A percentile compares a stretch with the other conserved stretches of the same genome.
phyloP scores from a whole-genome alignment of 139 green algal genomes.

The Auxenochlorella protothecoides region DNA sequence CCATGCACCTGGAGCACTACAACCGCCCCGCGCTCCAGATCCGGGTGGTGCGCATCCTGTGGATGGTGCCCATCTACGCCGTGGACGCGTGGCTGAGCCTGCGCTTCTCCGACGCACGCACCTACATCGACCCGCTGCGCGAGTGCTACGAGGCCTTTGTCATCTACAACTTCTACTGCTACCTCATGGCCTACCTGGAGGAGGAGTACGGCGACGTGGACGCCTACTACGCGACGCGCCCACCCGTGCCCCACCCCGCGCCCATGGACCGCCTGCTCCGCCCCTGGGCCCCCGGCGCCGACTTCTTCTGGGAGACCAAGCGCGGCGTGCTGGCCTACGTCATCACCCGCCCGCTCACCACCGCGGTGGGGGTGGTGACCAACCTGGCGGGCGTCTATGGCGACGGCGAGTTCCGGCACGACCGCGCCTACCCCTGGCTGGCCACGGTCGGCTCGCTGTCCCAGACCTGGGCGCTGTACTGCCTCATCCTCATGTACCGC shows the following conservation, averaged over 20 bases:
- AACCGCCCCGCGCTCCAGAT: conserved; percentile 76
- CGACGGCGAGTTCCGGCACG: conserved; percentile 52
- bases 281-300: conserved; percentile 44
- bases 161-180: conserved; percentile 93
- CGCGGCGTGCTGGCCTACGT: conserved; percentile 90
- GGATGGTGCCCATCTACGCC: conserved; percentile 87
- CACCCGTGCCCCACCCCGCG: conserved; percentile 58
- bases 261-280: conserved; percentile 23
- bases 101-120: conserved; percentile 49
- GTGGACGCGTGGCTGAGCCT: conserved; percentile 78
- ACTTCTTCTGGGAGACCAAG: conserved; percentile 63
- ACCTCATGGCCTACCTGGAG: conserved; percentile 78
- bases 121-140: conserved; percentile 72
- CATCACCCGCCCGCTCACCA: conserved; percentile 72
- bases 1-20: conserved; percentile 92
- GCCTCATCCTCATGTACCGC: conserved; percentile 84
- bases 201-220: conserved; percentile 62
- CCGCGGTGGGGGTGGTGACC: conserved; percentile 48
- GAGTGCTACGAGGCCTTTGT: conserved; percentile 93
- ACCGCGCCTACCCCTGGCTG: conserved; percentile 72
- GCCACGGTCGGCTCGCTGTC: conserved; percentile 68
- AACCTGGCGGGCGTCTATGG: conserved; percentile 49
- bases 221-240: conserved; percentile 41
- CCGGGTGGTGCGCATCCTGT: conserved; percentile 82
- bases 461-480: conserved; percentile 91